phyloP scores from a whole-genome alignment of 495 filamentous ascomycete genomes.

The Xylaria bambusicola region DNA sequence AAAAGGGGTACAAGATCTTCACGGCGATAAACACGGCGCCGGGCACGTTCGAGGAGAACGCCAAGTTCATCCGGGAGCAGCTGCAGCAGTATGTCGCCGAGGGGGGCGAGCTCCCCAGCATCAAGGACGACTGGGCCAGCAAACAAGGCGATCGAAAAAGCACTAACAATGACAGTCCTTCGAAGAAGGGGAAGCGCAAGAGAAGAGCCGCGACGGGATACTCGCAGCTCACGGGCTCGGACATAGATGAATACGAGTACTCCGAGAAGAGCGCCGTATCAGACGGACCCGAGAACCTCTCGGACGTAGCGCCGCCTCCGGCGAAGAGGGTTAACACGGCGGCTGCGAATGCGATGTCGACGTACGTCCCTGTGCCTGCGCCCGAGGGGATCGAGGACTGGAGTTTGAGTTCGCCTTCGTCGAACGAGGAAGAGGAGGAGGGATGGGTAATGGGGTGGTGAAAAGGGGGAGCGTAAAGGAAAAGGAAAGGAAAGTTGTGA shows the following conservation, averaged over 20 bases:
- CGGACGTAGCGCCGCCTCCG: not conserved
- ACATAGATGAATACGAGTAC: slow-evolving; percentile 27
- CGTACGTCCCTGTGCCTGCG: not conserved
- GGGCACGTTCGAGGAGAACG: slow-evolving; percentile 3
- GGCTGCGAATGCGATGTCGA: not conserved
- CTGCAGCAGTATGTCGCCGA: not conserved
- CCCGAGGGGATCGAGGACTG: not conserved
- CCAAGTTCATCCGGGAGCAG: not conserved
- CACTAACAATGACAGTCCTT: too few relatives aligned
- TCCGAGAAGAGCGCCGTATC: slow-evolving; percentile 26
- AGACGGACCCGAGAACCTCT: slow-evolving; percentile 22
- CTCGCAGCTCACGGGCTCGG: too few relatives aligned
- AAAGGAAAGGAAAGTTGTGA: too few relatives aligned
- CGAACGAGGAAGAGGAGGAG: too few relatives aligned
- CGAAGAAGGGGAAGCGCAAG: slow-evolving; percentile 18
- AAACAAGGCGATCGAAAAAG: too few relatives aligned
- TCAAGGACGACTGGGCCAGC: too few relatives aligned
- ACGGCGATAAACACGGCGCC: not conserved
- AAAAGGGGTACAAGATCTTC: not conserved
- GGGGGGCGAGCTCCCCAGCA: not conserved
- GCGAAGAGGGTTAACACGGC: slow-evolving; percentile 4
- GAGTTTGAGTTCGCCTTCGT: not conserved
- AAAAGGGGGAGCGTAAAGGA: too few relatives aligned
- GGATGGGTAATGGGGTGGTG: too few relatives aligned
- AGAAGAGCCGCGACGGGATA: too few relatives aligned